phyloP scores from a whole-genome alignment of 2,329 filamentous ascomycete species.

The Ceratocystis huliohia region DNA sequence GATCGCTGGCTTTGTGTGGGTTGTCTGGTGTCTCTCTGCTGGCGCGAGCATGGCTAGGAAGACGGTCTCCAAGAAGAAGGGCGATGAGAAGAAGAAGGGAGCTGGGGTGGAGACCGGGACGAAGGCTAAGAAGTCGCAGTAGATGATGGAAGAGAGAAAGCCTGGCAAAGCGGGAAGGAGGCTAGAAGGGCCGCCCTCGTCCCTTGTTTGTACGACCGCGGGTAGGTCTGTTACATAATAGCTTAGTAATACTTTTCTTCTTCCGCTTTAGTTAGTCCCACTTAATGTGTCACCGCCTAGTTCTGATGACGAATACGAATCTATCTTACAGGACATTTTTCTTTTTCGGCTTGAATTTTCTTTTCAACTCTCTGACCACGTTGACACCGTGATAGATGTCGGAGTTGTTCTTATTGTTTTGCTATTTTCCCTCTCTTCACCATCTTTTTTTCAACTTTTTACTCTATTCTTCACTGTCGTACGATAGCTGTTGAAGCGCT shows the following conservation, averaged over 20 bases:
- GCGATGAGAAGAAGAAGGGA: conserved; percentile 17
- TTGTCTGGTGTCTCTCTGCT: conserved; percentile 45
- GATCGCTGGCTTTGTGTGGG: conserved; percentile 54
- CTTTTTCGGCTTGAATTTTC: too few species aligned
- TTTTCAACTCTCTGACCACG: too few species aligned
- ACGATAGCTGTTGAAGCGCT: too few species aligned
- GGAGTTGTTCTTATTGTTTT: too few species aligned
- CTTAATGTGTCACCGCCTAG: not conserved
- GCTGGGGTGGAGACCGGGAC: too few species aligned
- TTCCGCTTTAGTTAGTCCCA: not conserved
- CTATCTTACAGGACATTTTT: too few species aligned
- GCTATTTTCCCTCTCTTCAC: too few species aligned
- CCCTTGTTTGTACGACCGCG: not conserved
- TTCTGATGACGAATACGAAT: not conserved
- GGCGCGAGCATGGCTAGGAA: conserved; percentile 24
- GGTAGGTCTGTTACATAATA: not conserved
- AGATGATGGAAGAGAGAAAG: not conserved
- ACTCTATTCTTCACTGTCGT: too few species aligned
- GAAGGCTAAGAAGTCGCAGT: conserved; percentile 21
- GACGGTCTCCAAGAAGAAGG: conserved; percentile 21
- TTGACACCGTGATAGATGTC: too few species aligned
- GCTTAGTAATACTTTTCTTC: not conserved
- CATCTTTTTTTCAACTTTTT: too few species aligned
- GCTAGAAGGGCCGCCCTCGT: not conserved
- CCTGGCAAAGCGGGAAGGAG: not conserved